Evolutionary conservation across 2,329 filamentous ascomycete genomes (phyloP), one percentile per base, ranked within the genome.

Genomic region (Aspergillus novoparasiticus): DNA sequence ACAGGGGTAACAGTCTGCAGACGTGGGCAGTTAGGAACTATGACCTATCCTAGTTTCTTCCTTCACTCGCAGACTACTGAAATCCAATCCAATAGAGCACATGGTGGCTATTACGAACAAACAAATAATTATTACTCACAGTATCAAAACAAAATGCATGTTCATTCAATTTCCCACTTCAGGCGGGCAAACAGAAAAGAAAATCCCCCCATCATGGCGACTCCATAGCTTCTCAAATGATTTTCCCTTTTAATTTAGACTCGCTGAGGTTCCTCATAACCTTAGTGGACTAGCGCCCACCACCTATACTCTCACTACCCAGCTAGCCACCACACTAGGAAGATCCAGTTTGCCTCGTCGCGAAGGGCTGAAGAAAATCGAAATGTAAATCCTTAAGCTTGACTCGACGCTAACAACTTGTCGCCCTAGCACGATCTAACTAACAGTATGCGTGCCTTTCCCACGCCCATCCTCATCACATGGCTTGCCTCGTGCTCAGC

Each of bases 401-500:
- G 58, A 55, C 58, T 60, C 58, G 19, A 60, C 50, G 46, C 50
- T 60, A 60, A 39, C 14, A 30, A 36, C 9, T 36, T 28, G 14
- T 23, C 14, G 26, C 21, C 51, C 32, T 48, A 30, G 12, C 21
- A 43, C 30, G 45, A 39, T 59, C 58, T 28, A 55, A 46, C 56
- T 30, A 34, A 34, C 32, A 34, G 32, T 34, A 64, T 64, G 41
- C 43, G 57, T 56, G 41, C 54, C 8, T 51, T 59, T 34, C 34
- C 54, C 46, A 45, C 46, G 46, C 32, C 6, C 10, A 39, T 39
- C 26, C 48, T 21, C 46, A 46, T 55, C 36, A 55, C 62, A 61
- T 64, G 59, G 62, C 62, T 30, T 46, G 41, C 62, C 62, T 64
- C 62, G 62, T 64, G 62, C 59, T 19, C 41, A 50, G 45, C 41